Evolutionary conservation across 192 early-diverging fungal genomes (phyloP), one percentile per base, ranked within the genome.

Genomic region (Podila horticola): DNA sequence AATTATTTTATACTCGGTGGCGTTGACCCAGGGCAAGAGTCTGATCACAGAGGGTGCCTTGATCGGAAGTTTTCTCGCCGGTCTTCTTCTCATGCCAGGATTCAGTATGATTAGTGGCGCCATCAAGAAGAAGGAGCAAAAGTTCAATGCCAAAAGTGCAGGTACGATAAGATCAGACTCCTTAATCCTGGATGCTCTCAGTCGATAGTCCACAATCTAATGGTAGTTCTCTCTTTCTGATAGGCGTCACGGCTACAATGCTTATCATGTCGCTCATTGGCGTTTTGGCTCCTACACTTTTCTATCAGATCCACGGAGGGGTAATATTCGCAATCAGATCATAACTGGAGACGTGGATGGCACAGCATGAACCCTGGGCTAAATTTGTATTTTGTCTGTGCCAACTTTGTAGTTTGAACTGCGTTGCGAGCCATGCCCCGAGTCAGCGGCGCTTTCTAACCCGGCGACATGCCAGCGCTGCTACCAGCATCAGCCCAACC

Each of bases 21-120:
- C 96, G 13, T 83, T 99, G 69, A 91, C 91, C 63, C 87, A 95
- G 74, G 97, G 96, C 13, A 97, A 97, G 85, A 89, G 90, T 33
- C 72, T 83, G 29, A 88, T 99, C 51, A 95, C 97, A 2, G 96
- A 97, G 83, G 98, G 98, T 29, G 90, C 94, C 8, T 82, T 99
- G 50, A 93, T 99, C 60, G 98, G 98, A 30, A 95, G 93, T 60
- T 92, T 97, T 59, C 86, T 98, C 63, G 92, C 93, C 2, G 96
- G 95, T 12, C 85, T 97, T 38, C 88, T 99, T 62, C 88, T 96
- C n/a, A 90, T 99, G 88, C 98, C 98, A 5, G 98, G 98, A 28
- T 86, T 93, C 55, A 94, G 92, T 75, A 99, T 99, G 98, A 90
- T 98, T 41, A 93, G 93, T 64, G 96, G 96, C n/a, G 96, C 95